phyloP scores from a whole-genome alignment of 2,329 filamentous ascomycete genomes.

The Alternaria gansuensis region DNA sequence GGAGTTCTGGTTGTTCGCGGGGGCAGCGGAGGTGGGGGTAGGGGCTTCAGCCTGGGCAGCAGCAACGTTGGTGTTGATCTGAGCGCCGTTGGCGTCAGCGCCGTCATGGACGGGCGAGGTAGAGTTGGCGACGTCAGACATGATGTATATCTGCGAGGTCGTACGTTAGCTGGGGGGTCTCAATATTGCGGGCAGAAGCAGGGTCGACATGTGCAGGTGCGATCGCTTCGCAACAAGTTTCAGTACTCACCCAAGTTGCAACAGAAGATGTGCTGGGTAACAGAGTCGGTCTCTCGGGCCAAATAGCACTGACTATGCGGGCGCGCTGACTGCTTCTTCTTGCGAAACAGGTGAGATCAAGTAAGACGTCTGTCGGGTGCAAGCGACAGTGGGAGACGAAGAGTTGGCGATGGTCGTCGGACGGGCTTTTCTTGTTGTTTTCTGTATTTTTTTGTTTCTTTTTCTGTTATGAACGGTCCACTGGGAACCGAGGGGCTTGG shows the following conservation, averaged over 20 bases:
- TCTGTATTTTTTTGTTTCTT: conserved; percentile 54
- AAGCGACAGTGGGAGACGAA: conserved; percentile 43
- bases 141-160: conserved; percentile 40
- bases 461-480: conserved; percentile 50
- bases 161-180: conserved; percentile 34
- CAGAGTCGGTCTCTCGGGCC: conserved; percentile 27
- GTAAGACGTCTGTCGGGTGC: conserved; percentile 38
- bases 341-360: conserved; percentile 31
- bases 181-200: conserved; percentile 43
- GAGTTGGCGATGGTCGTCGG: conserved; percentile 42
- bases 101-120: conserved; percentile 70
- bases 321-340: conserved; percentile 33
- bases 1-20: conserved; percentile 83
- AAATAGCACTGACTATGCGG: conserved; percentile 34
- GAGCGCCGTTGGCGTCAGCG: conserved; percentile 70
- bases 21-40: conserved; percentile 74
- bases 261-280: conserved; percentile 33
- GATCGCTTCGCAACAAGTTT: conserved; percentile 46
- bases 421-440: conserved; percentile 48
- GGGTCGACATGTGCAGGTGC: conserved; percentile 39
- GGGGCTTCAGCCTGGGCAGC: conserved; percentile 71
- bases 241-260: conserved; percentile 41
- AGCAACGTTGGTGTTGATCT: conserved; percentile 77
- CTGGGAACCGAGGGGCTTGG: conserved; percentile 43
- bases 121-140: conserved; percentile 58